Percentiles rank a stretch among this genome's conserved stretches.
Conservation (phyloP, 1,284 basidiomycete genomes). For the Leccinum solheimii region DNA sequence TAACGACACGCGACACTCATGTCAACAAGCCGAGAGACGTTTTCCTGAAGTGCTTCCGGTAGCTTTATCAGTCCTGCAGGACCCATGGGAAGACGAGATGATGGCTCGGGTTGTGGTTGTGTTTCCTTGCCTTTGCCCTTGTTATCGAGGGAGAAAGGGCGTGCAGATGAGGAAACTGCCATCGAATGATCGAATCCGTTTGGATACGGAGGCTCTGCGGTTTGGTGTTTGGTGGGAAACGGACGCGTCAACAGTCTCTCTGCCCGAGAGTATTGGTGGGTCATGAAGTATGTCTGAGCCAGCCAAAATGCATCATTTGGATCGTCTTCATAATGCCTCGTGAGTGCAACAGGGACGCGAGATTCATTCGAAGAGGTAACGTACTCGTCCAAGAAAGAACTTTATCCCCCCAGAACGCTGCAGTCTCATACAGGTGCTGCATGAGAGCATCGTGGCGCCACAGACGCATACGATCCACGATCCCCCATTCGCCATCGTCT, state of each 20-base stretch:
- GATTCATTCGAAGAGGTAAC: slow-evolving; percentile 35
- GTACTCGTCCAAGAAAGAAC: slow-evolving; percentile 91
- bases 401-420: slow-evolving; percentile 98
- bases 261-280: slow-evolving; percentile 91
- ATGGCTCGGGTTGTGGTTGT: slow-evolving; percentile 39
- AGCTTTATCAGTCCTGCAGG: slow-evolving; percentile 67
- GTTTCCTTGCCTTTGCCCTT: slow-evolving; percentile 67
- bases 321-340: slow-evolving; percentile 58
- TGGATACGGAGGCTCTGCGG: slow-evolving; percentile 36
- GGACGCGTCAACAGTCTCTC: slow-evolving; percentile 88
- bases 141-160: slow-evolving; percentile 29
- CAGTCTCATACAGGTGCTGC: slow-evolving; percentile 97
- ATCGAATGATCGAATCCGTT: slow-evolving; percentile 46
- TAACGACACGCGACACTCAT: slow-evolving; percentile 92
- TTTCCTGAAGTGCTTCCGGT: slow-evolving; percentile 58
- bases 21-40: slow-evolving; percentile 80
- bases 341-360: slow-evolving; percentile 15
- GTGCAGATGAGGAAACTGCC: slow-evolving; percentile 21
- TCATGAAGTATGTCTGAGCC: slow-evolving; percentile 95
- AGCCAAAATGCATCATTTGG: slow-evolving; percentile 99
- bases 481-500: slow-evolving; percentile 59
- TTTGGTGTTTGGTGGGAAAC: slow-evolving; percentile 56
- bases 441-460: slow-evolving; percentile 98
- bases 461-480: slow-evolving; percentile 92
- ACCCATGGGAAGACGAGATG: slow-evolving; percentile 64